Base-by-base conservation (phyloP, 2,329 filamentous ascomycete genomes). In the Nemania abortiva region DNA sequence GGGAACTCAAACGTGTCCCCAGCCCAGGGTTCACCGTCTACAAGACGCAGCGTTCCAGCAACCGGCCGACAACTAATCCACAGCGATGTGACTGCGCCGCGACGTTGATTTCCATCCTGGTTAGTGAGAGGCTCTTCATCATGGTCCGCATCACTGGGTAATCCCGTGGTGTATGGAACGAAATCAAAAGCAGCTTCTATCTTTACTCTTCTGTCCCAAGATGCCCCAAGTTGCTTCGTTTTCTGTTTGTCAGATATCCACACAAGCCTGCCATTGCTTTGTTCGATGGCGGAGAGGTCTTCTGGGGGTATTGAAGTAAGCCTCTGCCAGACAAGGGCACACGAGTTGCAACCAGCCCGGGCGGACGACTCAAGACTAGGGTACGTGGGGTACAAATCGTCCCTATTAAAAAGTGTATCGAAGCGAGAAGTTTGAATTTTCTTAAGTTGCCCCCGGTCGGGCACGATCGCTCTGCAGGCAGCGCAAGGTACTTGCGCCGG, bases 51-150 rank as follows among this genome's bases (percentile, higher is more conserved):
- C 6, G 54, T n/a, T 47, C 63, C 63, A 15, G 45, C 11, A 15
- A 65, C 20, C 3, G 70, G 65, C 37, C 34, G 31, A 39, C 54
- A 68, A 10, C 6, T 29, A 31, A 66, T 20, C 20, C 18, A 56
- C 54, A 72, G 20, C n/a, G 60, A 63, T 42, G 47, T 67, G 5
- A 70, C 63, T 34, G 68, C 62, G 34, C 63, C 65, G 22, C 66
- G 57, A 45, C 31, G 37, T 37, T 68, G 62, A 55, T 49, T 1
- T 20, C 29, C 49, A 15, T 49, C 42, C 34, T 37, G 24, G 50
- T 49, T n/a, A 55, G 24, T 49, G n/a, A 9, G 24, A n/a, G 24
- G 13, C 13, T 29, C n/a, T 6, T 11, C 56, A 39, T 60, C 9
- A 18, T 6, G 13, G 47, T 27, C 6, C 39, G 49, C 50, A 22